phyloP scores from a whole-genome alignment of 176 grass and related monocot species.

The Oryza nivara region DNA sequence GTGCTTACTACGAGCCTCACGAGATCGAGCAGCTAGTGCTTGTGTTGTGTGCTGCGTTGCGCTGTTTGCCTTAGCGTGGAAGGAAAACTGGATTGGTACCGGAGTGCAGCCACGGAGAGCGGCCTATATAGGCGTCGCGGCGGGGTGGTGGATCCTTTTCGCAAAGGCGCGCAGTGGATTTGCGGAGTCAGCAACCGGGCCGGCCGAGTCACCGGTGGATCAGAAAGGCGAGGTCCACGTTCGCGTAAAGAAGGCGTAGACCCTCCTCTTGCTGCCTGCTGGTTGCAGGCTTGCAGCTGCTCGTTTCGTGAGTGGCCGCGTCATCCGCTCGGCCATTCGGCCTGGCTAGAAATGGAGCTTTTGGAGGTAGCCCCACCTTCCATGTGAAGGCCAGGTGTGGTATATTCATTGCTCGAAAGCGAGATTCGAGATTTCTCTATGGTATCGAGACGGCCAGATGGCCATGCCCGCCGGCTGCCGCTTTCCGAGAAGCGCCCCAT shows the following conservation, averaged over 20 bases:
- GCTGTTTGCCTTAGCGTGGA: conserved; percentile 39
- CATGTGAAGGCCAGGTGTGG: conserved; percentile 49
- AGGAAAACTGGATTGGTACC: conserved; percentile 51
- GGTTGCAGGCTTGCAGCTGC: background rate
- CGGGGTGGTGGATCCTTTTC: conserved; percentile 31
- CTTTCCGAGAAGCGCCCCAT: conserved; percentile 63
- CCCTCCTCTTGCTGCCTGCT: background rate
- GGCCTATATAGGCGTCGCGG: conserved; percentile 34
- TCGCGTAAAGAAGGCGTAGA: conserved; percentile 39
- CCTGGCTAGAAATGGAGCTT: background rate
- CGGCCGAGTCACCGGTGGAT: conserved; percentile 52
- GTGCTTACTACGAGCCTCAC: background rate
- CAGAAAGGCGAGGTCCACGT: conserved; percentile 56
- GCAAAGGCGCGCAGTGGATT: conserved; percentile 42
- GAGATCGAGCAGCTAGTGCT: background rate
- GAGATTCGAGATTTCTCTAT: conserved; percentile 40
- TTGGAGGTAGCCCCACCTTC: background rate
- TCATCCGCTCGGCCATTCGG: conserved; percentile 4
- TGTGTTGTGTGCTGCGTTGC: background rate
- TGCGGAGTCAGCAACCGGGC: conserved; percentile 57
- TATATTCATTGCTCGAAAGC: conserved; percentile 43
- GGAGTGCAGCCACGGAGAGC: conserved; percentile 32
- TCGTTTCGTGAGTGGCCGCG: conserved; percentile 19
- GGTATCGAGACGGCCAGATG: conserved; percentile 16
- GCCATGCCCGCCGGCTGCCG: conserved; percentile 22